Conservation (phyloP, 1,284 basidiomycete genomes). For the Irpex sp. region DNA sequence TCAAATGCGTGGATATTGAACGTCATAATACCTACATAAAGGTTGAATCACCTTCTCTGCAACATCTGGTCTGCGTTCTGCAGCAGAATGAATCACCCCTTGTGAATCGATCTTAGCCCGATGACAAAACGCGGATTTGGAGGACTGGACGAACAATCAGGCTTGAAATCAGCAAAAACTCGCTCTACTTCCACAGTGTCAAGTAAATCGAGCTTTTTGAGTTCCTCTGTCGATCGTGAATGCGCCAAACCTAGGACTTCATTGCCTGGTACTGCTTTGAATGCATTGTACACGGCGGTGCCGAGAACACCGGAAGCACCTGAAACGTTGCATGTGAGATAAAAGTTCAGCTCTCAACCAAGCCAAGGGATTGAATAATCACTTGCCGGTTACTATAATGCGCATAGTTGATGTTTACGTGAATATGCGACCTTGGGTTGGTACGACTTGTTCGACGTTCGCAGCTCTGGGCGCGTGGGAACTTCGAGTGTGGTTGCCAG, state of each 20-base stretch:
- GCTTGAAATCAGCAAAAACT: conserved; percentile 49
- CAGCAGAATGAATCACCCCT: conserved; percentile 85
- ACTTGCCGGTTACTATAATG: conserved; percentile 46
- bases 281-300: conserved; percentile 57
- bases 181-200: conserved; percentile 42
- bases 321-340: conserved; percentile 21
- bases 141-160: conserved; percentile 51
- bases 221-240: conserved; percentile 48
- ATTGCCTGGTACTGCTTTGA: conserved; percentile 33
- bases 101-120: not conserved
- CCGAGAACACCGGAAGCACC: conserved; percentile 79
- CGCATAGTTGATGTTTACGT: not conserved
- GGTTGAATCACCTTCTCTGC: conserved; percentile 57
- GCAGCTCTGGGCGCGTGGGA: not conserved
- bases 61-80: conserved; percentile 78
- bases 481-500: not conserved
- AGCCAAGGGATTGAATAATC: not conserved
- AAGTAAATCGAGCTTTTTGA: conserved; percentile 58
- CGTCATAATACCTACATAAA: not conserved
- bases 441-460: not conserved
- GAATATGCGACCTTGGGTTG: not conserved
- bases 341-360: not conserved
- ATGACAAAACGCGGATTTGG: not conserved
- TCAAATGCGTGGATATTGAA: not conserved
- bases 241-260: conserved; percentile 58